These are phyloP conservation scores for Trichoderma atroviride DNA, from an alignment of 2,329 filamentous ascomycete species.

Conservation along the genomic window DNA sequence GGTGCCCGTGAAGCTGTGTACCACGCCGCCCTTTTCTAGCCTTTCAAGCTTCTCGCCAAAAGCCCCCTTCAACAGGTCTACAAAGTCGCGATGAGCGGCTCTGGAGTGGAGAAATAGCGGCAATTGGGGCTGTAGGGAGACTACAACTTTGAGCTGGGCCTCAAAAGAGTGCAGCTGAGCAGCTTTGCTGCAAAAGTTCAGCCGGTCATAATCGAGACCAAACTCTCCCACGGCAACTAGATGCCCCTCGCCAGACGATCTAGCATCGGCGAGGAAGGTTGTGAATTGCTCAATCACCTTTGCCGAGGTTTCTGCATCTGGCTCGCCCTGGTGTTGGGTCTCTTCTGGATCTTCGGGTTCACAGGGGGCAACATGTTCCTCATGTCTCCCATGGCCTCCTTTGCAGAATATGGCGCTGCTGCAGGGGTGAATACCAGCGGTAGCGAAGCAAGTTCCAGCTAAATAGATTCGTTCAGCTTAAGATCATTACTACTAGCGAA, in stretches of 20 bases:
- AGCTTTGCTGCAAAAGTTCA: constrained; percentile 78
- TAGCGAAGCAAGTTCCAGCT: constrained; percentile 85
- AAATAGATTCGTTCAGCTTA: constrained; percentile 24
- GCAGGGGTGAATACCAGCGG: constrained; percentile 93
- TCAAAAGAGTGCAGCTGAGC: constrained; percentile 85
- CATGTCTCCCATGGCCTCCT: constrained; percentile 48
- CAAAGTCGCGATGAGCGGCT: constrained; percentile 84
- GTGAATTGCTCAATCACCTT: constrained; percentile 63
- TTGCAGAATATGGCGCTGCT: constrained; percentile 73
- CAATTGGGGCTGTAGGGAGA: constrained; percentile 68
- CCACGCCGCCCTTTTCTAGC: constrained; percentile 76
- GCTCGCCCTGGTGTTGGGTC: constrained; percentile 52
- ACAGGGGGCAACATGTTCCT: constrained; percentile 49
- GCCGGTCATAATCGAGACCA: constrained; percentile 91
- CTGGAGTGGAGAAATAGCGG: constrained; percentile 92
- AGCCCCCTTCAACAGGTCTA: constrained; percentile 64
- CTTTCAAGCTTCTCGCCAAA: constrained; percentile 62
- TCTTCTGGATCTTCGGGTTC: constrained; percentile 55
- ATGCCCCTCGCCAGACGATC: constrained; percentile 43
- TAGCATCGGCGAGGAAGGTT: constrained; percentile 63
- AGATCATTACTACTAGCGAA: constrained; percentile 8
- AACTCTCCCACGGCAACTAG: constrained; percentile 91
- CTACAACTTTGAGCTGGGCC: constrained; percentile 77
- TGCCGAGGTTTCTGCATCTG: constrained; percentile 49
- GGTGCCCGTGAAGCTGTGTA: constrained; percentile 94